phyloP scores from a whole-genome alignment of 371 early-diverging fungal genomes.

The Lichtheimia ornata region DNA sequence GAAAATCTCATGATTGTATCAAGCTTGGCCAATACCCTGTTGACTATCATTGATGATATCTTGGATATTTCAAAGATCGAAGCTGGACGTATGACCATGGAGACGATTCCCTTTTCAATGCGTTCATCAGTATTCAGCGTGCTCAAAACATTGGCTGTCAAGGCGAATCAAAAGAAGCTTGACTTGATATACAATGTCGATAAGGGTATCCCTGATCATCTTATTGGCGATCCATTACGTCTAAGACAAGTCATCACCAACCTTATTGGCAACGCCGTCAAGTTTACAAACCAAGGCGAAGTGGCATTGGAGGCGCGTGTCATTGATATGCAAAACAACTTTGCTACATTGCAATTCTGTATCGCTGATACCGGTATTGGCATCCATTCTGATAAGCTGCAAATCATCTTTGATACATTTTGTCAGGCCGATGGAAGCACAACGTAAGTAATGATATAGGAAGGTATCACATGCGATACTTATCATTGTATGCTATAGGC shows the following conservation, averaged over 20 bases:
- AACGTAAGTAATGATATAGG: conserved; percentile 30
- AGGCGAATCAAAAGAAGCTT: conserved; percentile 62
- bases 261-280: conserved; percentile 77
- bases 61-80: conserved; percentile 81
- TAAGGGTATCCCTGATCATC: conserved; percentile 57
- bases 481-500: conserved; percentile 5
- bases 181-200: conserved; percentile 60
- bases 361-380: conserved; percentile 83
- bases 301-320: conserved; percentile 51
- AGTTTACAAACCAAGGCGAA: conserved; percentile 72
- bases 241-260: conserved; percentile 77
- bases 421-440: conserved; percentile 78
- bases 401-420: conserved; percentile 76
- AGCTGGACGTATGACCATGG: conserved; percentile 69
- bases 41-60: conserved; percentile 73
- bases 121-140: conserved; percentile 59
- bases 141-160: conserved; percentile 59
- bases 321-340: conserved; percentile 34
- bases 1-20: conserved; percentile 71
- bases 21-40: conserved; percentile 59
- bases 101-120: conserved; percentile 59
- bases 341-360: conserved; percentile 57
- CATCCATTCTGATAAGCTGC: conserved; percentile 66
- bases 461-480: not conserved
- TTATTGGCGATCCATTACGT: conserved; percentile 72